Conservation (phyloP, 2,329 filamentous ascomycete genomes). For the Alternaria rosae region DNA sequence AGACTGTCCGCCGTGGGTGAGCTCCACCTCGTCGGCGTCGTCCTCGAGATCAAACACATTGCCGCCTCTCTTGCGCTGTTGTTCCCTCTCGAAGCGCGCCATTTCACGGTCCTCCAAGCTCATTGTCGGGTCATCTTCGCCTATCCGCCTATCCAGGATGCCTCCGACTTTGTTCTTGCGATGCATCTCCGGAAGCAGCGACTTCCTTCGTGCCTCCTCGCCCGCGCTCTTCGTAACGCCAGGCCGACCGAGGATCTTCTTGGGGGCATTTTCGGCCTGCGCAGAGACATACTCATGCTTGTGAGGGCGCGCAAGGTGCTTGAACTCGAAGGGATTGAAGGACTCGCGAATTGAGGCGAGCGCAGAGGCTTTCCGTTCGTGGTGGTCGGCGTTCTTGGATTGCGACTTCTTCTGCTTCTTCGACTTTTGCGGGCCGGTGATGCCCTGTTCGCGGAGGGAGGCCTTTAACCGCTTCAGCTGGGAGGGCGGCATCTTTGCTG, state of each 20-base stretch:
- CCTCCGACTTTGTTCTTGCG: constrained; percentile 89
- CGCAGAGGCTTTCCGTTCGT: constrained; percentile 77
- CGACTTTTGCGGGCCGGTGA: constrained; percentile 89
- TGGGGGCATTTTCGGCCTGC: constrained; percentile 60
- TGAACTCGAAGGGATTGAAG: constrained; percentile 98
- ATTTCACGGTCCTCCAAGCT: constrained; percentile 91
- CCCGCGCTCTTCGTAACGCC: constrained; percentile 84
- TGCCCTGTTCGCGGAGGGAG: constrained; percentile 86
- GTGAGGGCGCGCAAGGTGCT: constrained; percentile 75
- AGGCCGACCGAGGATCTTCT: constrained; percentile 72
- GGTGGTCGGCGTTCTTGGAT: constrained; percentile 75
- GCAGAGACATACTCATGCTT: constrained; percentile 86
- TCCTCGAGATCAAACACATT: constrained; percentile 92
- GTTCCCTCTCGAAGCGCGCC: constrained; percentile 88
- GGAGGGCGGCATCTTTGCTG: constrained; percentile 79
- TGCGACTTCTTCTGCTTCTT: constrained; percentile 86
- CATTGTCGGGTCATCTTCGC: constrained; percentile 94
- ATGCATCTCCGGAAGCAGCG: constrained; percentile 88
- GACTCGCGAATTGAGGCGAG: constrained; percentile 88
- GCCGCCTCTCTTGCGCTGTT: constrained; percentile 78
- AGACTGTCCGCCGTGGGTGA: constrained; percentile 85
- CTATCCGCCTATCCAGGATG: constrained; percentile 90
- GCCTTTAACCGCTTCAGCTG: constrained; percentile 96
- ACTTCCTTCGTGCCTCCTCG: constrained; percentile 85
- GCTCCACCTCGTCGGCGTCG: constrained; percentile 70